Percentiles rank a stretch among this genome's conserved stretches.
Evolutionary conservation across 805 yeast species (phyloP).

Genomic region (Yamadazyma tumulicola): DNA sequence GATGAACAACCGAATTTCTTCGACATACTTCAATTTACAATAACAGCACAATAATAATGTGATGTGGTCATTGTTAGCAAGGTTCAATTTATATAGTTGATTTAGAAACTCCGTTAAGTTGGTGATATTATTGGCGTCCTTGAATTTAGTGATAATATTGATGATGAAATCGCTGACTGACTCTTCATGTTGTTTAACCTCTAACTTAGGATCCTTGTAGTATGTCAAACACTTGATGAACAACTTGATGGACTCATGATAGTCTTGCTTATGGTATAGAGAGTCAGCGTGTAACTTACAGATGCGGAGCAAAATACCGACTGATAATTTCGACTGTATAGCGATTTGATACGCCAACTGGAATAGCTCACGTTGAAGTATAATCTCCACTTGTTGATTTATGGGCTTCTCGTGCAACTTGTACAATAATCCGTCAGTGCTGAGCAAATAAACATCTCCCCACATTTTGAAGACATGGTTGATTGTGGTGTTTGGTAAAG

Average conservation of each 20-base stretch:
- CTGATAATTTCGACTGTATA: slow-evolving; percentile 25
- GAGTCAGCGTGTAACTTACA: slow-evolving; percentile 62
- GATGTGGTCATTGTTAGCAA: slow-evolving; percentile 75
- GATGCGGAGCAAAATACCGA: slow-evolving; percentile 25
- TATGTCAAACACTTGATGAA: slow-evolving; percentile 49
- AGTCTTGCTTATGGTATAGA: slow-evolving; percentile 63
- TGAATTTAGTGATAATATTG: slow-evolving; percentile 73
- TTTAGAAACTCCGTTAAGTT: slow-evolving; percentile 63
- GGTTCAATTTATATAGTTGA: slow-evolving; percentile 49
- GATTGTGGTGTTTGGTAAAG: slow-evolving; percentile 60
- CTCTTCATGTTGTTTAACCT: slow-evolving; percentile 17
- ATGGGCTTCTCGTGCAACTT: slow-evolving; percentile 63
- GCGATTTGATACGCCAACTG: slow-evolving; percentile 74
- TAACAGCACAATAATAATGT: slow-evolving; percentile 75
- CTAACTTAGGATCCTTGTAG: slow-evolving; percentile 12
- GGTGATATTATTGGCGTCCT: slow-evolving; percentile 69
- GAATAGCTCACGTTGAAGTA: slow-evolving; percentile 67
- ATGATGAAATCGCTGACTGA: slow-evolving; percentile 47
- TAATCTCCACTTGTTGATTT: slow-evolving; percentile 63
- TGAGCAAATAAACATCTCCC: slow-evolving; percentile 57
- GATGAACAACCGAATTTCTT: slow-evolving; percentile 57
- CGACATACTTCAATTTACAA: slow-evolving; percentile 66
- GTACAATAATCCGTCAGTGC: slow-evolving; percentile 74
- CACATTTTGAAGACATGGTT: slow-evolving; percentile 55
- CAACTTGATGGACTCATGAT: slow-evolving; percentile 67